These are phyloP conservation scores for Zymoseptoria tritici DNA, from an alignment of 2,329 filamentous ascomycete genomes.

Conservation along the genomic window DNA sequence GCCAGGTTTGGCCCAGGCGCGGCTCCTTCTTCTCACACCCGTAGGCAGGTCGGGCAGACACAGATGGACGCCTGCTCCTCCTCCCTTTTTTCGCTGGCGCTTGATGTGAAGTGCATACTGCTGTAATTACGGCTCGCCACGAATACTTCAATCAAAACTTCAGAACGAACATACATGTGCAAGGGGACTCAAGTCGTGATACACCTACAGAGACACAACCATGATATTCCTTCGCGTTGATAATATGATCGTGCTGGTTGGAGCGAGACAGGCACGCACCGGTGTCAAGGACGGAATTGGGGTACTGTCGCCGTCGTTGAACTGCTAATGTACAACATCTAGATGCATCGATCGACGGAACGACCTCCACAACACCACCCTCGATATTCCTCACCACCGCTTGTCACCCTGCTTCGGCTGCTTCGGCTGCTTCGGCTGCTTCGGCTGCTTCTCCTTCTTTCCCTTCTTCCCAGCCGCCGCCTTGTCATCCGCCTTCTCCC, in stretches of 20 bases:
- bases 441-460: constrained; percentile 8
- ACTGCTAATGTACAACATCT: neutral
- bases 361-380: constrained; percentile 7
- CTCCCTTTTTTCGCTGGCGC: constrained; percentile 8
- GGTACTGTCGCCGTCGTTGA: neutral
- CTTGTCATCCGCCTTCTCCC: neutral
- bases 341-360: neutral
- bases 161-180: neutral
- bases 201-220: too few relatives aligned
- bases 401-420: constrained; percentile 12
- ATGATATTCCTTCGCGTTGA: too few relatives aligned
- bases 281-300: neutral
- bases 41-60: constrained; percentile 8
- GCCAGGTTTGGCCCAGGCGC: neutral
- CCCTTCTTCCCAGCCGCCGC: constrained; percentile 1
- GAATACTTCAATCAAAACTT: constrained; percentile 8
- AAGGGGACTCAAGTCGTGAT: neutral
- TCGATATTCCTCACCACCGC: constrained; percentile 4
- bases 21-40: neutral
- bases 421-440: constrained; percentile 12
- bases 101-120: constrained; percentile 9
- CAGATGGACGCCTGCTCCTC: constrained; percentile 5
- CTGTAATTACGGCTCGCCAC: constrained; percentile 12
- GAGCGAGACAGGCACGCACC: neutral
- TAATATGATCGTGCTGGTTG: neutral